Percentiles rank a stretch among this genome's conserved stretches.
phyloP scores from a whole-genome alignment of 1,284 basidiomycete species.

The Ustilago crameri region DNA sequence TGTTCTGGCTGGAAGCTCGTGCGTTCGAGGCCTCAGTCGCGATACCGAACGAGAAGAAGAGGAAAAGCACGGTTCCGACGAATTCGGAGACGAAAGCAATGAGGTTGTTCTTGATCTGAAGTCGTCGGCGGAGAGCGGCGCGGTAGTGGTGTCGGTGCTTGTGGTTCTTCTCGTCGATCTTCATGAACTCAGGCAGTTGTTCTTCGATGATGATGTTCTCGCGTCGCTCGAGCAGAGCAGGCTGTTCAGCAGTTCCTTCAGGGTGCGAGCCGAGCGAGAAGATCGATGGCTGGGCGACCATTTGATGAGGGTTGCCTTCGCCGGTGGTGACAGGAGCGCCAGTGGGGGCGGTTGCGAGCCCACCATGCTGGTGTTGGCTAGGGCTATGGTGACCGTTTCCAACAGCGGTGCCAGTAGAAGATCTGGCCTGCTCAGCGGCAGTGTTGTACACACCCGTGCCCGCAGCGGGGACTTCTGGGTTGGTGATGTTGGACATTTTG shows the following conservation, averaged over 20 bases:
- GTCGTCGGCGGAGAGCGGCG: constrained; percentile 27
- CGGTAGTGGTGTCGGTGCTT: constrained; percentile 47
- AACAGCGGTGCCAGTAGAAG: constrained; percentile 19
- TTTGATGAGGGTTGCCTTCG: constrained; percentile 23
- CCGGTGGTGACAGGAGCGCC: constrained; percentile 34
- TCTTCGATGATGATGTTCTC: constrained; percentile 42
- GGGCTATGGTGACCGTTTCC: neutral
- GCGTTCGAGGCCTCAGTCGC: constrained; percentile 48
- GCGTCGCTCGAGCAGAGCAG: constrained; percentile 27
- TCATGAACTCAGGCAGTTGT: constrained; percentile 47
- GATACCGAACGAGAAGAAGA: constrained; percentile 58
- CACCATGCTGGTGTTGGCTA: constrained; percentile 25
- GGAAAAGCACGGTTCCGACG: constrained; percentile 70
- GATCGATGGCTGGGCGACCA: constrained; percentile 35
- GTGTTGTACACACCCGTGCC: constrained; percentile 32
- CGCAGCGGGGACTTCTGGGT: constrained; percentile 30
- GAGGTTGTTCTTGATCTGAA: constrained; percentile 72
- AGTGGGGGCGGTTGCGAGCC: constrained; percentile 28
- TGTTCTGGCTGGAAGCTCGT: constrained; percentile 21
- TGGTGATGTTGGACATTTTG: constrained; percentile 32
- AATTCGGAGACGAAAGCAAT: constrained; percentile 71
- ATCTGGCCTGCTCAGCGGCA: constrained; percentile 5
- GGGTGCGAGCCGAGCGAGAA: constrained; percentile 27
- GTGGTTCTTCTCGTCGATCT: constrained; percentile 45
- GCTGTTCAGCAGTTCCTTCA: constrained; percentile 1